Percentiles rank a stretch among this genome's conserved stretches.
Conservation (phyloP, 208 protist genomes). For the Wallacemonas sp. region DNA sequence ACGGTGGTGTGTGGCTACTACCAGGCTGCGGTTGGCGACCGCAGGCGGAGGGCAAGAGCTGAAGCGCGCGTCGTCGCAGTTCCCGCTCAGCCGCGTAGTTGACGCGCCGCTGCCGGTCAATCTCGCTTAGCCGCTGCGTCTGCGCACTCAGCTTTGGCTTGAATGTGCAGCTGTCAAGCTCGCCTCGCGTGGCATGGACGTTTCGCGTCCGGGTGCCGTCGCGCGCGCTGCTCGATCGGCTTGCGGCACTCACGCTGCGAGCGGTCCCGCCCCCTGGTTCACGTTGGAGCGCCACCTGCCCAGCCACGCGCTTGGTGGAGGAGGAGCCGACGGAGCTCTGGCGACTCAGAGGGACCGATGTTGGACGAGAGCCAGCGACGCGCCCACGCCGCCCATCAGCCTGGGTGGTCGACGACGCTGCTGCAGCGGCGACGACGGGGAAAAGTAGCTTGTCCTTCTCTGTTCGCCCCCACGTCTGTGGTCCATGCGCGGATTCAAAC, state of each 20-base stretch:
- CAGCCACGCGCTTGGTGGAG: not conserved
- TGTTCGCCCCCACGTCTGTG: conserved; percentile 54
- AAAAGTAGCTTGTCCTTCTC: conserved; percentile 29
- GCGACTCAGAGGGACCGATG: not conserved
- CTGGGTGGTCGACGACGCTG: too few species aligned
- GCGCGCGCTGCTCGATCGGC: not conserved
- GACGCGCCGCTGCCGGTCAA: conserved; percentile 29
- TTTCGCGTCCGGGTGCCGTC: not conserved
- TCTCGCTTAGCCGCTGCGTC: conserved; percentile 36
- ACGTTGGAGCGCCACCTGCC: not conserved
- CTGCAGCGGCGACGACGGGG: conserved; percentile 5
- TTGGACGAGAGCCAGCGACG: not conserved
- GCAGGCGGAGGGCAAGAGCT: conserved; percentile 17
- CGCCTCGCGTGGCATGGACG: not conserved
- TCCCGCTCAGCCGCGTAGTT: conserved; percentile 29
- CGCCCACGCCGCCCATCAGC: too few species aligned
- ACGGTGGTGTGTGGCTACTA: too few species aligned
- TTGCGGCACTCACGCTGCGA: not conserved
- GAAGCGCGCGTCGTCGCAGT: conserved; percentile 23
- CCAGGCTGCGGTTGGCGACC: too few species aligned
- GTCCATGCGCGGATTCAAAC: conserved; percentile 49
- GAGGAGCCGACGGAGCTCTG: conserved; percentile 1
- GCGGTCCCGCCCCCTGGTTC: not conserved
- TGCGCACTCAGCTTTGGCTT: conserved; percentile 28
- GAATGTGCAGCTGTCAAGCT: conserved; percentile 33